Evolutionary conservation across 306 rosid species (phyloP).

Genomic region (Spatholobus suberectus): DNA sequence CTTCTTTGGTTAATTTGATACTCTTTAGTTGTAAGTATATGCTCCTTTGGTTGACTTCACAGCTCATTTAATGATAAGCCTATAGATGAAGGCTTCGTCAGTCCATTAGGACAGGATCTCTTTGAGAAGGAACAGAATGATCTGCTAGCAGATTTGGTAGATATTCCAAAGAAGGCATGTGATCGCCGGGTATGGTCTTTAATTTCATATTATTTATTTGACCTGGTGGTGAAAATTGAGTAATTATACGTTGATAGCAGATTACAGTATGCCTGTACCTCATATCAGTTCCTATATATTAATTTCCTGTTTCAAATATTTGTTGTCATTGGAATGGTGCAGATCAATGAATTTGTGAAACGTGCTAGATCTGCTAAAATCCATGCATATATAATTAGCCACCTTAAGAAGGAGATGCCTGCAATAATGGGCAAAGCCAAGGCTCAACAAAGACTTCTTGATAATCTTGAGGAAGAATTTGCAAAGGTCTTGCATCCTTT

Average conservation of each 20-base stretch:
- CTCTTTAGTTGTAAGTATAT: conserved; percentile 5
- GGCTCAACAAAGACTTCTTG: conserved; percentile 77
- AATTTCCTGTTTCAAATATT: background rate
- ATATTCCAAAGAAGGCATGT: conserved; percentile 89
- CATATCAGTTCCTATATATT: background rate
- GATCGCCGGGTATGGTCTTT: conserved; percentile 74
- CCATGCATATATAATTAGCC: conserved; percentile 90
- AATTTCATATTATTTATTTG: background rate
- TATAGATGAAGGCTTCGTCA: conserved; percentile 57
- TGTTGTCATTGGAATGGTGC: conserved; percentile 28
- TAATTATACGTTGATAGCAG: background rate
- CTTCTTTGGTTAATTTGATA: background rate
- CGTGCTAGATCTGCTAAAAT: conserved; percentile 97
- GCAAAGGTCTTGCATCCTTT: conserved; percentile 62
- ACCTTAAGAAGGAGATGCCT: conserved; percentile 95
- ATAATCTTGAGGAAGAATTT: conserved; percentile 81
- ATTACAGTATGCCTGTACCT: background rate
- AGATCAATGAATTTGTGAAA: conserved; percentile 97
- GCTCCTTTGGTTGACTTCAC: conserved; percentile 4
- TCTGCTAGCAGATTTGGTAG: conserved; percentile 77
- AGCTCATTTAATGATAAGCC: conserved; percentile 91
- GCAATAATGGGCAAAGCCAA: conserved; percentile 91
- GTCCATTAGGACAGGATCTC: conserved; percentile 75
- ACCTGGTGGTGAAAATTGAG: background rate
- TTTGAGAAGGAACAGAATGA: conserved; percentile 88